phyloP scores from a whole-genome alignment of 106 monocot genomes.

The Acanthochlamys bracteata region DNA sequence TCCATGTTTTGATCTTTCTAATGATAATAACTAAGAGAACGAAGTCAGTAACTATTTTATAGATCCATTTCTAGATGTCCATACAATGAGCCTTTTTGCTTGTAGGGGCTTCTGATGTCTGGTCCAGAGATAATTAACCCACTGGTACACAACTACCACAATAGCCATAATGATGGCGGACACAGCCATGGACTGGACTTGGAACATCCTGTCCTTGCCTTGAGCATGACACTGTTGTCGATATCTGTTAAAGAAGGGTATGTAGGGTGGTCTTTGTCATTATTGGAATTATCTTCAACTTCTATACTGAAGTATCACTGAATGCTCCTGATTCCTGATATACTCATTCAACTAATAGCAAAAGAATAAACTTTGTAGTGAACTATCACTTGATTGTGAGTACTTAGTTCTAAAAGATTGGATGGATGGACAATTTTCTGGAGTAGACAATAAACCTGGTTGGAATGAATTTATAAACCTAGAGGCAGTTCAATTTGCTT shows the following conservation, averaged over 20 bases:
- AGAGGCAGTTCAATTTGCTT: no score
- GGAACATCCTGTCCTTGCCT: slow-evolving; percentile 78
- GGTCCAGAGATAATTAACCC: slow-evolving; percentile 38
- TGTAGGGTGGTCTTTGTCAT: slow-evolving; percentile 8
- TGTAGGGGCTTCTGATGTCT: slow-evolving; percentile 62
- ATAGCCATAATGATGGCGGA: slow-evolving; percentile 43
- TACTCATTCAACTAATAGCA: no score
- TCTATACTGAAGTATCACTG: no score
- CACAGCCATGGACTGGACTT: slow-evolving; percentile 91
- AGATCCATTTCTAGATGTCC: slow-evolving; percentile 1
- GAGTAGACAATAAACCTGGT: no score
- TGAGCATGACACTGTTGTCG: slow-evolving; percentile 73
- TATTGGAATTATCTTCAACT: no score
- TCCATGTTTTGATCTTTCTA: no score
- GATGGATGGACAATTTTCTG: no score
- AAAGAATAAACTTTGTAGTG: no score
- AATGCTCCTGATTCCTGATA: no score
- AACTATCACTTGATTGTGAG: no score
- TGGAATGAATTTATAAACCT: no score
- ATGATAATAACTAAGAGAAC: not conserved
- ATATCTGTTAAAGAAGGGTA: slow-evolving; percentile 99
- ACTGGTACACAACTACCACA: slow-evolving; percentile 33
- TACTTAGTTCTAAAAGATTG: no score
- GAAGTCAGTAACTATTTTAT: not conserved
- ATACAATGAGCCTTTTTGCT: slow-evolving; percentile 12